A percentile compares a stretch with the other conserved stretches of the same genome.
phyloP scores from a whole-genome alignment of 1,139 yeast species.

The Magnusiomyces paraingens region DNA sequence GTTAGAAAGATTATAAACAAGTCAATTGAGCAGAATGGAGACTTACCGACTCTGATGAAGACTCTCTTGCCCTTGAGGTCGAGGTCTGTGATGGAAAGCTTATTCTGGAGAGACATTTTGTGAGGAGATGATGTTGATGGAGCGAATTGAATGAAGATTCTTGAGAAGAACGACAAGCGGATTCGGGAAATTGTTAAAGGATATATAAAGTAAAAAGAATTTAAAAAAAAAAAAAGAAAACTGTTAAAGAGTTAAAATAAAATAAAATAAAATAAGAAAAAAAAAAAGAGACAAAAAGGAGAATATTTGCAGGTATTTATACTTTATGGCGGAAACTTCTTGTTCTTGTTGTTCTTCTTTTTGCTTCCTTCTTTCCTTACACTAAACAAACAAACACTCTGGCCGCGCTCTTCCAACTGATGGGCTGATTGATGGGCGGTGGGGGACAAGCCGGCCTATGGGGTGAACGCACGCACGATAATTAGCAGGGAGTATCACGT shows the following conservation, averaged over 20 bases:
- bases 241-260: background rate
- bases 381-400: no score
- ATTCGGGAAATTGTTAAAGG: background rate
- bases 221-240: background rate
- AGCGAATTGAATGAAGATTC: background rate
- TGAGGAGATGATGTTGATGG: background rate
- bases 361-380: no score
- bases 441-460: no score
- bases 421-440: no score
- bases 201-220: background rate
- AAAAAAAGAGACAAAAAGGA: background rate
- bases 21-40: background rate
- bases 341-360: no score
- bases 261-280: background rate
- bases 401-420: no score
- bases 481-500: no score
- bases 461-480: no score
- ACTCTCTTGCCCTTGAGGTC: slow-evolving; percentile 83
- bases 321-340: background rate
- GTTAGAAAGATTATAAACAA: background rate
- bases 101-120: slow-evolving; percentile 81
- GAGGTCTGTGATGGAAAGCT: slow-evolving; percentile 86
- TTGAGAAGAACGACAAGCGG: background rate
- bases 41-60: slow-evolving; percentile 76
- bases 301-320: background rate